Percentiles rank a stretch among this genome's conserved stretches.
These are phyloP conservation scores for Macrolepiota dolichaula DNA, from an alignment of 768 basidiomycete species.

Conservation along the genomic window DNA sequence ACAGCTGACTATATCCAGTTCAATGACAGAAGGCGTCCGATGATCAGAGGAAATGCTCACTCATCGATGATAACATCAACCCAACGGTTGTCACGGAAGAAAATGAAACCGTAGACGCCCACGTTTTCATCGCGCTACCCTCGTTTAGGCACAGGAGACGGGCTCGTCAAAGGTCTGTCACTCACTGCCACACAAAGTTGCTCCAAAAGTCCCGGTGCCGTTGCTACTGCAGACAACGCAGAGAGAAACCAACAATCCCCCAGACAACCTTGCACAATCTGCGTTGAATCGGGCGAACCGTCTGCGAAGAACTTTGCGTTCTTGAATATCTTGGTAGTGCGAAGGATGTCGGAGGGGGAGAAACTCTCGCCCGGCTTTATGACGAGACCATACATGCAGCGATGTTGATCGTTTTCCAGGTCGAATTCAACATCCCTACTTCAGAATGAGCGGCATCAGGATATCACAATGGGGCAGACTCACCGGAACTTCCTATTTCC, in stretches of 20 bases:
- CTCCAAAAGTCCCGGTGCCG: slow-evolving; percentile 38
- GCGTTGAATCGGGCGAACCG: slow-evolving; percentile 34
- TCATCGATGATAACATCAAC: slow-evolving; percentile 54
- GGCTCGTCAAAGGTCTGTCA: background rate
- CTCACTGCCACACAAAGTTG: slow-evolving; percentile 43
- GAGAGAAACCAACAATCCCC: slow-evolving; percentile 56
- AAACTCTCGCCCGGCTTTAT: slow-evolving; percentile 15
- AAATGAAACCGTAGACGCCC: slow-evolving; percentile 51
- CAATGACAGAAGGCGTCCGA: background rate
- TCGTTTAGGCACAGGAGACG: background rate
- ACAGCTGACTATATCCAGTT: slow-evolving; percentile 37
- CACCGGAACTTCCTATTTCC: slow-evolving; percentile 53
- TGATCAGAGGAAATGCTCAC: slow-evolving; percentile 26
- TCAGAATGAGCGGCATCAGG: background rate
- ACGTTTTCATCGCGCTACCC: slow-evolving; percentile 39
- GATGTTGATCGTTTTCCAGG: slow-evolving; percentile 47
- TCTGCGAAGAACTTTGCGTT: slow-evolving; percentile 46
- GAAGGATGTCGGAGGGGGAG: slow-evolving; percentile 22
- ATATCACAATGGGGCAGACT: slow-evolving; percentile 7
- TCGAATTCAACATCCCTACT: slow-evolving; percentile 58
- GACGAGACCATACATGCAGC: slow-evolving; percentile 36
- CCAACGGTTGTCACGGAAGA: slow-evolving; percentile 44
- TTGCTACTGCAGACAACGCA: slow-evolving; percentile 43
- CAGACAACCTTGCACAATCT: slow-evolving; percentile 46
- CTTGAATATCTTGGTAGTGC: slow-evolving; percentile 51